Base-by-base conservation (phyloP, 2,329 filamentous ascomycete genomes). In the Sporothrix globosa region DNA sequence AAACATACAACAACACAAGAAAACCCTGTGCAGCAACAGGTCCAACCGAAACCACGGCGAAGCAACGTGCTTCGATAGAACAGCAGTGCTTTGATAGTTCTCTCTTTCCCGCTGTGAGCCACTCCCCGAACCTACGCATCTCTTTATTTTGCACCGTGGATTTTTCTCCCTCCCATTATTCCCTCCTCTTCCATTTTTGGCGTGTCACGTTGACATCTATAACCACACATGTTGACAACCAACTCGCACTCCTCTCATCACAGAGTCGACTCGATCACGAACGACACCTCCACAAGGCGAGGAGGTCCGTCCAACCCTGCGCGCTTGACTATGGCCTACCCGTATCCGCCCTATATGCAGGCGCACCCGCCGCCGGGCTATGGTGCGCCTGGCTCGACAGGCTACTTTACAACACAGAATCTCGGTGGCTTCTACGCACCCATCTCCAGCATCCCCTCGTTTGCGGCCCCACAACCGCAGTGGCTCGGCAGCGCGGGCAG, bases 351-450 rank as follows among this genome's bases (percentile, higher is more conserved):
- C 3, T 67, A 69, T 48, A 27, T n/a, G 11, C 53, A 60, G 52
- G 61, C 67, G 4, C 53, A 56, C 27, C 70, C 27, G 21, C 54
- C 54, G 41, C 46, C 30, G 2, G 60, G 53, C 1, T 54, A 67
- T 7, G 70, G 66, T 21, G 53, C 24, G 17, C 70, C 67, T 4
- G 61, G 67, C 34, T 24, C 46, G 24, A 69, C 70, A 5, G 70
- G 50, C 2, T 69, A 67, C n/a, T 71, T 67, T 27, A 69, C 61
- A 34, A 52, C 63, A 4, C 70, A 66, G 30, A 24, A 67, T 46
- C 24, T 69, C 9, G 67, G 67, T 4, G 67, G 70, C 2, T 71
- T 71, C 44, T 71, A 71, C 14, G 70, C 69, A 14, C 66, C 69
- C 11, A 61, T 71, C 56, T 65, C 67, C 4, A 50, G 13, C 39